A percentile compares a stretch with the other conserved stretches of the same genome.
phyloP scores from a whole-genome alignment of 495 filamentous ascomycete species.

The Aspergillus hancockii region DNA sequence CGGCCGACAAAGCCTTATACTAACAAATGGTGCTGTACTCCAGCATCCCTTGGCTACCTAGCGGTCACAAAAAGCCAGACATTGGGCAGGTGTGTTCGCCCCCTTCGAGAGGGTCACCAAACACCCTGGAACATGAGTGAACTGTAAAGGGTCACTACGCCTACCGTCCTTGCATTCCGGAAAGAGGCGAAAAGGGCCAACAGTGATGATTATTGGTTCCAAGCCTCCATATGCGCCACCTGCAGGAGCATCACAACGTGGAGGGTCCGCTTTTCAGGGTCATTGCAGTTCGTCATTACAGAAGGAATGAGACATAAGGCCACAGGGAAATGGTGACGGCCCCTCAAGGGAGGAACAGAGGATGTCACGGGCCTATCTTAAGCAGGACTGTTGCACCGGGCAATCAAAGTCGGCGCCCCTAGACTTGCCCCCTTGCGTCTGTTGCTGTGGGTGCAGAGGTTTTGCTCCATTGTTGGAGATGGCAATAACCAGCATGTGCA shows the following conservation, averaged over 20 bases:
- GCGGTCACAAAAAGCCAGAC: conserved; percentile 20
- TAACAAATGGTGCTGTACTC: conserved; percentile 1
- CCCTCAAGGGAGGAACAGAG: conserved; percentile 14
- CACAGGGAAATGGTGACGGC: conserved; percentile 16
- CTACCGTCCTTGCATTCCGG: conserved; percentile 35
- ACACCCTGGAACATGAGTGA: conserved; percentile 26
- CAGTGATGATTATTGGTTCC: conserved; percentile 22
- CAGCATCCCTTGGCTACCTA: conserved; percentile 28
- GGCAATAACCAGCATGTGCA: conserved; percentile 23
- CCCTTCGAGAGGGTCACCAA: conserved; percentile 27
- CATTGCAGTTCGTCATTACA: conserved; percentile 26
- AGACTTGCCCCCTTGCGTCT: conserved; percentile 28
- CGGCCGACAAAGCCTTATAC: conserved; percentile 7
- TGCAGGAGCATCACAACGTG: conserved; percentile 27
- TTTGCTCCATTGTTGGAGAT: conserved; percentile 21
- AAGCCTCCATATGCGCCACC: conserved; percentile 18
- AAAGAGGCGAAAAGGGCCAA: conserved; percentile 21
- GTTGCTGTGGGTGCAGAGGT: conserved; percentile 22
- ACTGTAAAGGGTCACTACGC: conserved; percentile 23
- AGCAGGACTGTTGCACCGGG: conserved; percentile 24
- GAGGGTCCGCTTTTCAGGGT: conserved; percentile 21
- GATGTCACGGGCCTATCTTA: conserved; percentile 17
- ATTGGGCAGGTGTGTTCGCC: conserved; percentile 22
- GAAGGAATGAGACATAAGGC: conserved; percentile 26
- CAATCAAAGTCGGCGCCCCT: conserved; percentile 27